A percentile compares a stretch with the other conserved stretches of the same genome.
Evolutionary conservation across 164 flowering plant species (phyloP).

Genomic region (Cinnamomum chago): DNA sequence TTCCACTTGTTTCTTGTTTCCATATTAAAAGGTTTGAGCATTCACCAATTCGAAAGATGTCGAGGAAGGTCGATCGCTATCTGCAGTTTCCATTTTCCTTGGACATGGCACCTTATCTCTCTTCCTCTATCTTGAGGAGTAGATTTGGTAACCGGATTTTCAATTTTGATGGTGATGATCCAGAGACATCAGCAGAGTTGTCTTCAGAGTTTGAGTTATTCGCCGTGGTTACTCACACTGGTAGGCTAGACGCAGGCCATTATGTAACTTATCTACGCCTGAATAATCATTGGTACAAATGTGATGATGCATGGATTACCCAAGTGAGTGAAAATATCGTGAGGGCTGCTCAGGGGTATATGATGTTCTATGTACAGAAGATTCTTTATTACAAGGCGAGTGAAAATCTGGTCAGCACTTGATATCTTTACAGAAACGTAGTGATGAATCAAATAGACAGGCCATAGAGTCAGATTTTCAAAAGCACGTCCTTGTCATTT

Average conservation of each 20-base stretch:
- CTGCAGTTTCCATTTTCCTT: conserved; percentile 81
- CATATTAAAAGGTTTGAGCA: conserved; percentile 95
- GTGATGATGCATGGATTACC: conserved; percentile 89
- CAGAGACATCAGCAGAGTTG: conserved; percentile 40
- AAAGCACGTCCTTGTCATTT: not conserved
- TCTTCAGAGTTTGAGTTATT: conserved; percentile 86
- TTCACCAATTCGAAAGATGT: conserved; percentile 65
- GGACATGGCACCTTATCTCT: conserved; percentile 85
- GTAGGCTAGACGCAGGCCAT: conserved; percentile 82
- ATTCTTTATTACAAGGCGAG: conserved; percentile 57
- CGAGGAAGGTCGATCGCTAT: conserved; percentile 79
- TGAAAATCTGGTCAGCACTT: conserved; percentile 35
- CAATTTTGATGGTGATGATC: conserved; percentile 56
- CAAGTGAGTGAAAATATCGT: conserved; percentile 68
- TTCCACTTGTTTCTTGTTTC: conserved; percentile 84
- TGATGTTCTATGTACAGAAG: conserved; percentile 88
- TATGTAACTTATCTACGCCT: conserved; percentile 75
- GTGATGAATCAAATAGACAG: conserved; percentile 3
- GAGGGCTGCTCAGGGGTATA: conserved; percentile 78
- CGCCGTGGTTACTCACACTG: conserved; percentile 84
- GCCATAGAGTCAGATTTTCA: conserved; percentile 3
- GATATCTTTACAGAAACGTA: conserved; percentile 7
- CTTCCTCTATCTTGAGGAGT: conserved; percentile 77
- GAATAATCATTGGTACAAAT: conserved; percentile 79
- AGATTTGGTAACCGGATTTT: conserved; percentile 75